These are phyloP conservation scores for Eucalyptus erythrocorys DNA, from an alignment of 345 rosid species.

Conservation along the genomic window DNA sequence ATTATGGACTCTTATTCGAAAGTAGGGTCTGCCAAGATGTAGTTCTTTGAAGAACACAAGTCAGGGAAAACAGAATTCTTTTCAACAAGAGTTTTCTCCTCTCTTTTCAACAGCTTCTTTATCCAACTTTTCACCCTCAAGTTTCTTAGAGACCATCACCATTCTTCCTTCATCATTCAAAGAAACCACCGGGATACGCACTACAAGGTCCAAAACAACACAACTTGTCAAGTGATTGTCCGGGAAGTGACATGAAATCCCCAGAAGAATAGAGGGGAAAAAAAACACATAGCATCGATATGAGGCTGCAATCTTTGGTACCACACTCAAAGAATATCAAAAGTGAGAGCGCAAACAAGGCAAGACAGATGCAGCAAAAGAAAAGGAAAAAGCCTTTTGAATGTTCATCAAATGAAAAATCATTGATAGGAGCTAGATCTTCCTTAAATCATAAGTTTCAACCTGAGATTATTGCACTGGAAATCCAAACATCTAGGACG, in stretches of 20 bases:
- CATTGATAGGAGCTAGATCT: not conserved
- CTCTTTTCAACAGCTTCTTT: slow-evolving; percentile 57
- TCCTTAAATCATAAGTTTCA: not conserved
- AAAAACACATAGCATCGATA: not conserved
- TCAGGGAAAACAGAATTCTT: slow-evolving; percentile 63
- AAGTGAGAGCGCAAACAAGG: not conserved
- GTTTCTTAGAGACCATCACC: slow-evolving; percentile 31
- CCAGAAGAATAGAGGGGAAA: not conserved
- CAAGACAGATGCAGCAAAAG: not conserved
- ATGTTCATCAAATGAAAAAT: not conserved
- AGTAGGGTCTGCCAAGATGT: slow-evolving; percentile 78
- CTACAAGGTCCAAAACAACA: slow-evolving; percentile 20
- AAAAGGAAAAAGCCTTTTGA: not conserved
- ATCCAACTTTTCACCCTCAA: slow-evolving; percentile 21
- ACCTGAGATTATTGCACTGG: not conserved
- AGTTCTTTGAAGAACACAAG: slow-evolving; percentile 65
- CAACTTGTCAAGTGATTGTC: not conserved
- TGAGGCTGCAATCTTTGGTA: not conserved
- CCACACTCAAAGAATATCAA: not conserved
- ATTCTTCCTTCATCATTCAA: slow-evolving; percentile 74
- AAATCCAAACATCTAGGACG: not conserved
- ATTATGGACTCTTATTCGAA: slow-evolving; percentile 81
- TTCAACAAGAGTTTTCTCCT: slow-evolving; percentile 59
- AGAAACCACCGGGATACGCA: slow-evolving; percentile 73
- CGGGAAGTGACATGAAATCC: not conserved